Evolutionary conservation across 495 filamentous ascomycete species (phyloP), one percentile per base, ranked within the genome.

Genomic region (Annulohypoxylon nitens): DNA sequence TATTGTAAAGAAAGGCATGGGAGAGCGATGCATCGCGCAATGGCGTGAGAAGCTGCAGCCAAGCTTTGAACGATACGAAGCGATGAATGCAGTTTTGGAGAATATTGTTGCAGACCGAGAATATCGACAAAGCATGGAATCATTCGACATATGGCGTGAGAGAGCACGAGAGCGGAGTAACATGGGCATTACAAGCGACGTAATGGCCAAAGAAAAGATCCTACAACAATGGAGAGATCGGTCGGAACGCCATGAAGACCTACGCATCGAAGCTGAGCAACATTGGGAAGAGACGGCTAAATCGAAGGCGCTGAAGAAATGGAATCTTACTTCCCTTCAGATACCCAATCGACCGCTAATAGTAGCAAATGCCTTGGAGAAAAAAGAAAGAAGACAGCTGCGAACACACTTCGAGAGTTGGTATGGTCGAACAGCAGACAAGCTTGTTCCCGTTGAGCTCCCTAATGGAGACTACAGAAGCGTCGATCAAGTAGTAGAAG

Each of bases 361-460:
- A 57, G 82, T 78, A 9, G 61, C 74, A 51, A 80, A 81, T 18
- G 68, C 80, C n/a, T 61, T 77, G 14, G 81, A 84, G 59, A 82
- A 80, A 75, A 81, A 79, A 70, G 76, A 86, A 14, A 84, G 87
- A 68, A 87, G 84, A 67, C 83, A 88, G 74, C 80, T 85, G 20
- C 83, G 87, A 64, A 85, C 81, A 55, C 81, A 88, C n/a, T 86
- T 92, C 70, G 86, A 84, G 41, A 80, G 82, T 54, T 92, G 90
- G 90, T 78, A 84, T 12, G 83, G 88, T 8, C 85, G 83, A 67
- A 78, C 86, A 6, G 78, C 75, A 18, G 76, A 85, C 79, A 79
- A 73, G 51, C 74, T 80, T 51, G 79, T 79, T 41, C 76, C 74
- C 7, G 47, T 75, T 11, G 70, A 78, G 64, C 61, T 73, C n/a